phyloP scores from a whole-genome alignment of 257 asterid genomes.

The Solanum piurae region DNA sequence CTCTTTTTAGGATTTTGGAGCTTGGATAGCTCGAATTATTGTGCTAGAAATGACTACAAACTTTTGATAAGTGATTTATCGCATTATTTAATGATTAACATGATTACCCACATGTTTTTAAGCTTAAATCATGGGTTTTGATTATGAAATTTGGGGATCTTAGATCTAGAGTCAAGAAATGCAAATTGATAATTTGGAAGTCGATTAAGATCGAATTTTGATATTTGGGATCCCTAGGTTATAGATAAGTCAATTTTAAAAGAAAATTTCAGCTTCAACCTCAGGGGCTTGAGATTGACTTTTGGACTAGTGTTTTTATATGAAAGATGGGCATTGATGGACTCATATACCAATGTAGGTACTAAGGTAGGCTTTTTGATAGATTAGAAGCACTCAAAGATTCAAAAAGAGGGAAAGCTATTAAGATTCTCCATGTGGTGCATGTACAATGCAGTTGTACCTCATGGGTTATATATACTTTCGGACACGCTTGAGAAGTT shows the following conservation, averaged over 20 bases:
- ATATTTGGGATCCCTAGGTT: neutral
- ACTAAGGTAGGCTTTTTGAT: too few species aligned
- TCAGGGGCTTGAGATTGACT: too few species aligned
- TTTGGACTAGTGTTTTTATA: too few species aligned
- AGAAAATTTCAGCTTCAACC: too few species aligned
- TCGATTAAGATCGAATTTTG: neutral
- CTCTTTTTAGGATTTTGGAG: too few species aligned
- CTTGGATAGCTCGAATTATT: neutral
- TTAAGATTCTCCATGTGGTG: too few species aligned
- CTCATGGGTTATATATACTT: too few species aligned
- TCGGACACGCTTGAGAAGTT: too few species aligned
- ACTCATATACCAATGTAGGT: neutral
- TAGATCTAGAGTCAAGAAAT: neutral
- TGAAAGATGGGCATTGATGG: neutral
- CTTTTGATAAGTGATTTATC: neutral
- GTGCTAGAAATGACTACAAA: neutral
- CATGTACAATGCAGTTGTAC: too few species aligned
- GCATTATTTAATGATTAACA: neutral
- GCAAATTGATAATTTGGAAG: neutral
- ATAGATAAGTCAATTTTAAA: too few species aligned
- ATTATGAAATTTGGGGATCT: neutral
- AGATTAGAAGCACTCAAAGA: too few species aligned
- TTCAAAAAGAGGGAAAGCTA: too few species aligned
- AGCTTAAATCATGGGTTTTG: neutral
- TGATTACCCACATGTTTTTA: neutral